Evolutionary conservation across 176 grass and related monocot species (phyloP).

Genomic region (Microstegium vimineum): DNA sequence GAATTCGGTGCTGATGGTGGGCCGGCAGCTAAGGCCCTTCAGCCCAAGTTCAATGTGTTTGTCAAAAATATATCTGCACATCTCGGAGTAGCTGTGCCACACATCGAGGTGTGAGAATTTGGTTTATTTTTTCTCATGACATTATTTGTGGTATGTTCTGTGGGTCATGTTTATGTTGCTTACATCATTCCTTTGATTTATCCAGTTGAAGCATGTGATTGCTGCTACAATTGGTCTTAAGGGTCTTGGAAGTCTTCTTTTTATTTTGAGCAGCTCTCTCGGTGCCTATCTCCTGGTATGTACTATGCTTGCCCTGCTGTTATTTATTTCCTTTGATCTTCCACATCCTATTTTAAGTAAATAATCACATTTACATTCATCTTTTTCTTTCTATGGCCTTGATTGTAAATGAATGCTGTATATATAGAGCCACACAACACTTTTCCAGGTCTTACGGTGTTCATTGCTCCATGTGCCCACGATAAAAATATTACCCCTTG

Average conservation of each 20-base stretch:
- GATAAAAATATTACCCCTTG: not conserved
- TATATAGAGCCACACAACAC: not conserved
- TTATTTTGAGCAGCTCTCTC: conserved; percentile 81
- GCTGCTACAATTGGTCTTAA: conserved; percentile 68
- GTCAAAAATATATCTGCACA: conserved; percentile 53
- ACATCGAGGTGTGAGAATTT: conserved; percentile 60
- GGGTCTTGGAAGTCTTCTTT: conserved; percentile 85
- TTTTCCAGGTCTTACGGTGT: not conserved
- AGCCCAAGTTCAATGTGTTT: conserved; percentile 64
- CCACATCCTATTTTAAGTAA: not conserved
- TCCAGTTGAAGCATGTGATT: conserved; percentile 79
- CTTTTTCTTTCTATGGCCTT: not conserved
- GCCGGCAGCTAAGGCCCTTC: conserved; percentile 70
- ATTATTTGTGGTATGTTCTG: not conserved
- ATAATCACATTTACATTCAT: not conserved
- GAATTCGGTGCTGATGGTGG: conserved; percentile 88
- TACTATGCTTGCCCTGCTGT: not conserved
- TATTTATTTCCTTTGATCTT: conserved; percentile 1
- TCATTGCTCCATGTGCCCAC: not conserved
- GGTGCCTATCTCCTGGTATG: conserved; percentile 86
- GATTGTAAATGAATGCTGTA: not conserved
- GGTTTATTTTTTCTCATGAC: not conserved
- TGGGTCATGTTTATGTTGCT: conserved; percentile 4
- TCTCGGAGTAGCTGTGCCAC: conserved; percentile 64
- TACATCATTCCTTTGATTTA: conserved; percentile 21